Evolutionary conservation across 225 moss, liverwort and hornwort species (phyloP).

Genomic region (Marchantia polymorpha): DNA sequence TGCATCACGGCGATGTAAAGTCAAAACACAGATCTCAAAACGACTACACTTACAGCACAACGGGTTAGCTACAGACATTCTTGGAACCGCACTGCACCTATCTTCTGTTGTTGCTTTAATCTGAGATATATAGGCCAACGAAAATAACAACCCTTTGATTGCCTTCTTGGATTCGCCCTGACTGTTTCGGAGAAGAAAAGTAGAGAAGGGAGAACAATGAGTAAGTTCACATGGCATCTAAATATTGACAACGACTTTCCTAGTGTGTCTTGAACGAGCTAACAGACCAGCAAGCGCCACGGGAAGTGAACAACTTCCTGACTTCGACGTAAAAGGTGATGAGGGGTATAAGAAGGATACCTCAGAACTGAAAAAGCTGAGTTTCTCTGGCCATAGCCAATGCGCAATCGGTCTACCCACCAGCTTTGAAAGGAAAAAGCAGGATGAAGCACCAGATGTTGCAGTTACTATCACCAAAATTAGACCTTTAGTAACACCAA

Average conservation of each 20-base stretch:
- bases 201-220: too few relatives aligned
- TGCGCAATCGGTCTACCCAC: conserved; percentile 84
- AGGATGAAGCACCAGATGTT: conserved; percentile 84
- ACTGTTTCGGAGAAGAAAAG: not conserved
- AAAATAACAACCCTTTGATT: too few relatives aligned
- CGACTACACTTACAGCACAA: not conserved
- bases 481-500: conserved; percentile 70
- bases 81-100: too few relatives aligned
- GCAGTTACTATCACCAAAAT: conserved; percentile 77
- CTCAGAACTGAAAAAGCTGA: conserved; percentile 70
- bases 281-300: too few relatives aligned
- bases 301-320: too few relatives aligned
- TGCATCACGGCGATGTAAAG: conserved; percentile 29
- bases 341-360: conserved; percentile 23
- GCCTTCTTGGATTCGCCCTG: not conserved
- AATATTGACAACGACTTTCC: too few relatives aligned
- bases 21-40: not conserved
- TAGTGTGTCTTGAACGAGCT: too few relatives aligned
- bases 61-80: too few relatives aligned
- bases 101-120: too few relatives aligned
- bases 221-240: too few relatives aligned
- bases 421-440: conserved; percentile 80
- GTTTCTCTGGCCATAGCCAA: conserved; percentile 88
- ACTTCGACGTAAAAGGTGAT: not conserved
- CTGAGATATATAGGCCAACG: too few relatives aligned